A percentile compares a stretch with the other conserved stretches of the same genome.
These are phyloP conservation scores for Aspergillus transmontanensis DNA, from an alignment of 2,329 filamentous ascomycete species.

Conservation along the genomic window DNA sequence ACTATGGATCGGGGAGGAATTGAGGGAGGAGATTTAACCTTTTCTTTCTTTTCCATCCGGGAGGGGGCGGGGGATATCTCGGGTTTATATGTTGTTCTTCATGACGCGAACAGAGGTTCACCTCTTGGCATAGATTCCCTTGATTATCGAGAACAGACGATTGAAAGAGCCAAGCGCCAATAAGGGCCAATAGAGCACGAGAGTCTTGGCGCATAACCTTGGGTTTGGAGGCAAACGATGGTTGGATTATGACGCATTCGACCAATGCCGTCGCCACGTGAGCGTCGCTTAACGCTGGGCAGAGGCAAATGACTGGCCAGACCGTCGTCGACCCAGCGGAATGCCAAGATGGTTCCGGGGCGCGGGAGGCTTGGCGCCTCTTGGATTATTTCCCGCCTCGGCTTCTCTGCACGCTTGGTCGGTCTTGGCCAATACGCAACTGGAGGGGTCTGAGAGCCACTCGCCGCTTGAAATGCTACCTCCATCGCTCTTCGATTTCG, in stretches of 20 bases:
- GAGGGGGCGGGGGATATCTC: too few relatives aligned
- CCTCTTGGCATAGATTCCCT: constrained; percentile 4
- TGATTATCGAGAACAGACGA: background rate
- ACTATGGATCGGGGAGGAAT: constrained; percentile 9
- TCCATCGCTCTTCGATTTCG: constrained; percentile 13
- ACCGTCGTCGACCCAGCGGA: constrained; percentile 18
- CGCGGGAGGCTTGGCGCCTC: constrained; percentile 24
- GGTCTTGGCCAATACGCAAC: constrained; percentile 18
- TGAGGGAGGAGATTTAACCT: background rate
- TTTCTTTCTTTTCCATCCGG: background rate
- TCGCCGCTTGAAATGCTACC: constrained; percentile 17
- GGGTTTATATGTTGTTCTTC: background rate
- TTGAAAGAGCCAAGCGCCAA: constrained; percentile 14
- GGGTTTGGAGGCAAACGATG: constrained; percentile 3
- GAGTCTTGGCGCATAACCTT: constrained; percentile 14
- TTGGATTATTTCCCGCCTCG: constrained; percentile 14
- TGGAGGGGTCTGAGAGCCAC: constrained; percentile 14
- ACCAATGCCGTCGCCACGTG: constrained; percentile 13
- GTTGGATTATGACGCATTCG: constrained; percentile 20
- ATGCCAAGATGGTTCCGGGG: constrained; percentile 21
- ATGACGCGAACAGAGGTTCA: constrained; percentile 15
- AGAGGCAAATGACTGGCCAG: constrained; percentile 7
- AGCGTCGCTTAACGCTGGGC: constrained; percentile 9
- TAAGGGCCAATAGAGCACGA: background rate
- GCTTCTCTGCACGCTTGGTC: constrained; percentile 12